phyloP scores from a whole-genome alignment of 208 protist genomes.

The Strigomonas galati region DNA sequence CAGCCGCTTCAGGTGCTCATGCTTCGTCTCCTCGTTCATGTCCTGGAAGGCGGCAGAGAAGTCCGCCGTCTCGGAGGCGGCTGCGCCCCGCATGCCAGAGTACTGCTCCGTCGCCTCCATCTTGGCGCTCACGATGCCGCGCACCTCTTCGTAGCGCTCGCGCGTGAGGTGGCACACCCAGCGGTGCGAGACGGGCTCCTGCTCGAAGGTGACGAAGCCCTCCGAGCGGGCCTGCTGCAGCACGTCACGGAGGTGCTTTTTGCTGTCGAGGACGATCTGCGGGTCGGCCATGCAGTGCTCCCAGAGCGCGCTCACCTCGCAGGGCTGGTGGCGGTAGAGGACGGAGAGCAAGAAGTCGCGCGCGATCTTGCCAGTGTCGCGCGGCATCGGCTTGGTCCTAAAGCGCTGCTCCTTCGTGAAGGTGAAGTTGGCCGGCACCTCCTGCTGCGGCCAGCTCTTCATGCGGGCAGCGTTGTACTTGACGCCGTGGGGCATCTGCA shows the following conservation, averaged over 20 bases:
- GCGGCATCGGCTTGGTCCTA: conserved; percentile 67
- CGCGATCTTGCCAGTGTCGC: conserved; percentile 81
- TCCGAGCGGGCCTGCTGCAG: conserved; percentile 83
- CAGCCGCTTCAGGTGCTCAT: conserved; percentile 58
- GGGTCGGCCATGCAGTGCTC: conserved; percentile 74
- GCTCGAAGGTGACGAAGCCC: conserved; percentile 85
- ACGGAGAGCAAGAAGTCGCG: conserved; percentile 86
- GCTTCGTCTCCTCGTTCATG: conserved; percentile 67
- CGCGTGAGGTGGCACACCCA: conserved; percentile 80
- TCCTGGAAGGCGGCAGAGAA: conserved; percentile 56
- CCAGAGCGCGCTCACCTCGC: conserved; percentile 82
- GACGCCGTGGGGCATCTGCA: conserved; percentile 57
- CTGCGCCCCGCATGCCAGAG: conserved; percentile 47
- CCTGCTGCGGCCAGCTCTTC: conserved; percentile 76
- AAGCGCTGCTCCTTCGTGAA: conserved; percentile 80
- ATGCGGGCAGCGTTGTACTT: conserved; percentile 75
- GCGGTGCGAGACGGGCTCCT: conserved; percentile 50
- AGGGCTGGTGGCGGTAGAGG: conserved; percentile 88
- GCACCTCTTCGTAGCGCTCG: conserved; percentile 86
- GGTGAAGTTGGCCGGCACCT: conserved; percentile 73
- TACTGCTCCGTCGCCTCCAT: conserved; percentile 37
- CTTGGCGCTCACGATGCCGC: conserved; percentile 47
- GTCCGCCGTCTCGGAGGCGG: conserved; percentile 58
- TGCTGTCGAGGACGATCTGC: conserved; percentile 86
- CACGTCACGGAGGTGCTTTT: conserved; percentile 86